Percentiles rank a stretch among this genome's conserved stretches.
Conservation (phyloP, 2,329 filamentous ascomycete genomes). For the Sordariomycetes sp. region DNA sequence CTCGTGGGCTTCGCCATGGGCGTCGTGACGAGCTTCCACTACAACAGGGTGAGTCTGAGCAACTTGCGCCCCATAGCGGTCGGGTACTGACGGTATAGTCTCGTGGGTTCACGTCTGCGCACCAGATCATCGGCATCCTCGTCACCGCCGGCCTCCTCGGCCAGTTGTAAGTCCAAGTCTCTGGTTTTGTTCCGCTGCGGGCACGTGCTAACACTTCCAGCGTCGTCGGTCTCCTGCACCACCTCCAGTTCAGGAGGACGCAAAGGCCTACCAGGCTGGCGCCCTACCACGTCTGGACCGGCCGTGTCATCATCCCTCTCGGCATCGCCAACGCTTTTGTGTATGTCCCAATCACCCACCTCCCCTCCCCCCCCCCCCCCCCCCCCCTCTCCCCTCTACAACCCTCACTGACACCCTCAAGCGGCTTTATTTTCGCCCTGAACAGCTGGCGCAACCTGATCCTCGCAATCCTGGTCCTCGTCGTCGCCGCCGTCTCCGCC, state of each 20-base stretch:
- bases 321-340: slow-evolving; percentile 44
- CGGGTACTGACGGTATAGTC: slow-evolving; percentile 22
- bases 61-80: slow-evolving; percentile 1
- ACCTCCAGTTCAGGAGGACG: slow-evolving; percentile 36
- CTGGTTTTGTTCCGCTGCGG: neutral
- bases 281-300: slow-evolving; percentile 42
- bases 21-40: slow-evolving; percentile 34
- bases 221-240: slow-evolving; percentile 39
- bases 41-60: slow-evolving; percentile 37
- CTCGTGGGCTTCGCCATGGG: slow-evolving; percentile 37
- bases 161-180: slow-evolving; percentile 25
- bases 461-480: slow-evolving; percentile 31
- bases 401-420: slow-evolving; percentile 11
- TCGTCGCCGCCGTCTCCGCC: slow-evolving; percentile 26
- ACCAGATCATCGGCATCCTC: slow-evolving; percentile 46
- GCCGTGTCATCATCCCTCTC: slow-evolving; percentile 35
- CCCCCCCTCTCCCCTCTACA: neutral
- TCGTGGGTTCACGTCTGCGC: slow-evolving; percentile 34
- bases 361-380: slow-evolving; percentile 11
- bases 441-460: slow-evolving; percentile 31
- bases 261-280: slow-evolving; percentile 33
- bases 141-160: slow-evolving; percentile 34
- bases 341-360: slow-evolving; percentile 20
- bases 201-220: neutral
- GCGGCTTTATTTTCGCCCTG: slow-evolving; percentile 43